Base-by-base conservation (phyloP, 768 basidiomycete species). In the Mycena leptocephala region DNA sequence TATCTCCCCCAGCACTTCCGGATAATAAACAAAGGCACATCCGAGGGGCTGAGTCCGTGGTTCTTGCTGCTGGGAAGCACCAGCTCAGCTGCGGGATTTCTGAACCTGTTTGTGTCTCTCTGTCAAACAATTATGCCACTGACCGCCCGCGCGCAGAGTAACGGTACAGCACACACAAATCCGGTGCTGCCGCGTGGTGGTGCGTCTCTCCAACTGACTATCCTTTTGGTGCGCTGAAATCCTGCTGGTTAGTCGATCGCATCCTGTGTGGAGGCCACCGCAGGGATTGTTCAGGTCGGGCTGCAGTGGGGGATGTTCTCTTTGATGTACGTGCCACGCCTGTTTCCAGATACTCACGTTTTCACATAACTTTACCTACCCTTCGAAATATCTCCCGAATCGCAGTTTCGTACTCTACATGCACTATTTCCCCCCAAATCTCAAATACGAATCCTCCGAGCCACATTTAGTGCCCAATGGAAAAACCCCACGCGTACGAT, bases 21-120 rank as follows among this genome's bases (percentile, higher is more conserved):
- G 9, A 98, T 98, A 78, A 94, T 98, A 80, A 82, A 87, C 63
- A 89, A 92, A 28, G 89, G 92, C 46, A 94, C 96, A 0, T 96
- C 95, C 0, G 93, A 97, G 78, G 98, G 98, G 0, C 93, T 99
- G 77, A 97, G 95, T 76, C 96, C 97, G 22, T 94, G 95, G 91
- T 99, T 95, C 81, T 86, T 99, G 39, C 87, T 99, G 8, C 91
- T 99, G 0, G 98, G 98, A 9, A 94, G 93, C 76, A 96, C 95
- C 0, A 95, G 95, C 20, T 91, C 93, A 16, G 94, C 95, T 3
- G 93, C 95, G 0, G 95, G 91, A 0, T 91, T 97, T 90, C 86
- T 97, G 62, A 98, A 98, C 82, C 92, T 66, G 91, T 82, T 30
- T 11, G 33, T 35, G 33, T 37, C 51, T 64, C 10, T 32, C 32